phyloP scores from a whole-genome alignment of 441 rosid genomes.

The Rhodomyrtus psidioides region DNA sequence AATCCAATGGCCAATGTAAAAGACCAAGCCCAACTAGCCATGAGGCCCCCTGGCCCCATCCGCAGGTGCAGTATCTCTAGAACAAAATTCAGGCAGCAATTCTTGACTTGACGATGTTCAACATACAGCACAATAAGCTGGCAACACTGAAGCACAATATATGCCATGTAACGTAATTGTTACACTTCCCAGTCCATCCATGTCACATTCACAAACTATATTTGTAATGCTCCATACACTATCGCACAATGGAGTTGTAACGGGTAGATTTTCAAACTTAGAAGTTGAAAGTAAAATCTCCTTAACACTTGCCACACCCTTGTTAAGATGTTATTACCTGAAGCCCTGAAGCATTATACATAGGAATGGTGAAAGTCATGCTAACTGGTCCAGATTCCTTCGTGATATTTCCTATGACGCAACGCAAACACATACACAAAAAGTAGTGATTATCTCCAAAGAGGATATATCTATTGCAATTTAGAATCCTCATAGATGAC shows the following conservation, averaged over 20 bases:
- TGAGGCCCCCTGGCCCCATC: background rate
- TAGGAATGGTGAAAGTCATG: slow-evolving; percentile 95
- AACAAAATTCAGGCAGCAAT: background rate
- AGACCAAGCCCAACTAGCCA: background rate
- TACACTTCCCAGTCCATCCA: background rate
- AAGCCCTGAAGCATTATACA: slow-evolving; percentile 88
- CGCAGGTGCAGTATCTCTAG: background rate
- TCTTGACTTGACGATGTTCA: background rate
- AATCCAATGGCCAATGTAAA: background rate
- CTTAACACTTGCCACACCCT: background rate
- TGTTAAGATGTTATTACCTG: slow-evolving; percentile 44
- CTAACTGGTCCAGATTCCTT: slow-evolving; percentile 97
- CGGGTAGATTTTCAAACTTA: background rate
- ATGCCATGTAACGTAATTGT: background rate
- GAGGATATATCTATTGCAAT: background rate
- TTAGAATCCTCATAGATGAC: background rate
- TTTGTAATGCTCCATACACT: background rate
- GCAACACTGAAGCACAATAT: background rate
- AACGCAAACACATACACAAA: background rate
- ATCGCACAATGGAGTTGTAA: background rate
- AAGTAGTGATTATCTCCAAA: background rate
- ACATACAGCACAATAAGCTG: background rate
- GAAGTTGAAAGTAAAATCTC: background rate
- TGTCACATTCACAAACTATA: background rate
- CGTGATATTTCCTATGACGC: slow-evolving; percentile 63